These are phyloP conservation scores for Cytospora paraplurivora DNA, from an alignment of 2,329 filamentous ascomycete genomes.

Conservation along the genomic window DNA sequence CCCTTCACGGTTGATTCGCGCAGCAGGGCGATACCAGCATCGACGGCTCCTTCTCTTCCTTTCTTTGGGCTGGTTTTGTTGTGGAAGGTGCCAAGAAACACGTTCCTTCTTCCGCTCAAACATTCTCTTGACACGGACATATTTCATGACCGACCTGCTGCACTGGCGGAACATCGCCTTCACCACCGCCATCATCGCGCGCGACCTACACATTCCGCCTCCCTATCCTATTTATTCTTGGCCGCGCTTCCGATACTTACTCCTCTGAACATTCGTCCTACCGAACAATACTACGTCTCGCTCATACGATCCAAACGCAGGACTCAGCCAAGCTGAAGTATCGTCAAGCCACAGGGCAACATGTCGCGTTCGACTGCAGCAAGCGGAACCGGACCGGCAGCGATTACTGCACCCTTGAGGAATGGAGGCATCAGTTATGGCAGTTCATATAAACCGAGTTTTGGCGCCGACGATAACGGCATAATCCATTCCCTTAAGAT, in stretches of 20 bases:
- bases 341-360: background rate
- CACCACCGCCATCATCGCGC: background rate
- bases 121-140: too few relatives aligned
- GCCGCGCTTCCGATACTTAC: background rate
- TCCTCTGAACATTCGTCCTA: background rate
- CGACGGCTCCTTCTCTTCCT: too few relatives aligned
- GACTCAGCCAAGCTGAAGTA: background rate
- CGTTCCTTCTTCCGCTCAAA: too few relatives aligned
- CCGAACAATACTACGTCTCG: background rate
- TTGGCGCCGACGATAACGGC: background rate
- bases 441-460: background rate
- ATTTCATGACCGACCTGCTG: too few relatives aligned
- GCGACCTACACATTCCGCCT: background rate
- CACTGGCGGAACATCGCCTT: background rate
- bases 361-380: background rate
- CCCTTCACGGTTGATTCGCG: too few relatives aligned
- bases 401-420: background rate
- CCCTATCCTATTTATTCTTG: background rate
- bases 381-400: background rate
- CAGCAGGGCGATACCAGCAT: too few relatives aligned
- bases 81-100: too few relatives aligned
- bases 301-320: background rate
- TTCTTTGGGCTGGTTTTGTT: too few relatives aligned
- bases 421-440: background rate
- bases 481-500: background rate